phyloP scores from a whole-genome alignment of 345 rosid genomes.

The Hibiscus tridactylites region DNA sequence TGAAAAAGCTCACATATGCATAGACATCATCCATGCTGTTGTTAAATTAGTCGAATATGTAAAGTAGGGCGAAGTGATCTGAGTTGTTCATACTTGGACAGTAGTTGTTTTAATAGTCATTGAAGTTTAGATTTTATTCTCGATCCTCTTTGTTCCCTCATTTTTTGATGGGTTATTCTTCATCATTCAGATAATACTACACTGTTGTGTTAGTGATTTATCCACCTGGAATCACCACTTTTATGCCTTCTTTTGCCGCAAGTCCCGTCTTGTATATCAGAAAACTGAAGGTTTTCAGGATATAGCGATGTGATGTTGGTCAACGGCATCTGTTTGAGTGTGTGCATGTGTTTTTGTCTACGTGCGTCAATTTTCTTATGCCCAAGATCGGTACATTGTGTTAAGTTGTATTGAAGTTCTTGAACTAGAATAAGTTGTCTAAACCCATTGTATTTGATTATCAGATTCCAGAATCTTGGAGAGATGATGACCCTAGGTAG shows the following conservation, averaged over 20 bases:
- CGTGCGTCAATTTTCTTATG: neutral
- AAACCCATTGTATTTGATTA: neutral
- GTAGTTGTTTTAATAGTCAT: neutral
- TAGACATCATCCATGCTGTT: neutral
- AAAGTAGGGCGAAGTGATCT: neutral
- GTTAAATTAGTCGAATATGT: neutral
- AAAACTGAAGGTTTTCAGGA: neutral
- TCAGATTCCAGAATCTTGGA: conserved; percentile 85
- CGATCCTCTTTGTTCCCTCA: neutral
- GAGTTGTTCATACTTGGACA: neutral
- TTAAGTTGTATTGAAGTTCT: neutral
- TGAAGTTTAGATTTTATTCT: neutral
- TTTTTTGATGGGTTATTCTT: neutral
- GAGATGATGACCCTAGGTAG: conserved; percentile 96
- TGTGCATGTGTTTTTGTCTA: neutral
- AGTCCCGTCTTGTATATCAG: neutral
- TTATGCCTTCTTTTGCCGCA: neutral
- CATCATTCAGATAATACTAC: neutral
- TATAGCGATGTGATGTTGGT: neutral
- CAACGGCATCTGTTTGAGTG: neutral
- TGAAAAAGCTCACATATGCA: neutral
- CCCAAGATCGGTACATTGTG: neutral
- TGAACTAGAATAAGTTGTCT: neutral
- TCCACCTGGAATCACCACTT: neutral
- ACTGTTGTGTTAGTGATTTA: neutral